Evolutionary conservation across 306 rosid species (phyloP).

Genomic region (Fragaria nilgerrensis): DNA sequence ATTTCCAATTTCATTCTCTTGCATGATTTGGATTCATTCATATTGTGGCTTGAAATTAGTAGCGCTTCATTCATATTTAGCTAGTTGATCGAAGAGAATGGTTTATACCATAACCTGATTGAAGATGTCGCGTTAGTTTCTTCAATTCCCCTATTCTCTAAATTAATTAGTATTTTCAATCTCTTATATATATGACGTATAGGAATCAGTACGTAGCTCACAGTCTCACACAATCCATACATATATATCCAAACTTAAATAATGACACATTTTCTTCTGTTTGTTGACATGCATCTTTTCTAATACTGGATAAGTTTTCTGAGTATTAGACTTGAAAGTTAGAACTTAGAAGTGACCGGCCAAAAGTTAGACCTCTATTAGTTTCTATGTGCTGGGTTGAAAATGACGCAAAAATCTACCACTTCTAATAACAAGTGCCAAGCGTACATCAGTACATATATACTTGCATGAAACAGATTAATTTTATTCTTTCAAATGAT

Average conservation of each 20-base stretch:
- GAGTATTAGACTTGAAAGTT: not conserved
- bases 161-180: too few relatives aligned
- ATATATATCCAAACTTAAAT: not conserved
- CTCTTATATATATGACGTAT: not conserved
- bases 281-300: not conserved
- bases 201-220: not conserved
- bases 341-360: not conserved
- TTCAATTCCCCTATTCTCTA: too few relatives aligned
- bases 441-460: not conserved
- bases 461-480: not conserved
- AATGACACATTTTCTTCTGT: not conserved
- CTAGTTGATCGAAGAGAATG: not conserved
- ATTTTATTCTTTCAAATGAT: not conserved
- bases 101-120: not conserved
- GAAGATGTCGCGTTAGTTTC: not conserved
- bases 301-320: not conserved
- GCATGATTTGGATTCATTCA: not conserved
- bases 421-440: not conserved
- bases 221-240: not conserved
- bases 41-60: not conserved
- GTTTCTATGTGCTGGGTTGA: not conserved
- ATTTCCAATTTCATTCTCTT: not conserved
- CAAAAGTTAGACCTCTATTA: not conserved
- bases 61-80: not conserved
- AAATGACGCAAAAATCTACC: not conserved